A percentile compares a stretch with the other conserved stretches of the same genome.
These are phyloP conservation scores for Metarhizium rileyi DNA, from an alignment of 2,329 filamentous ascomycete genomes.

Conservation along the genomic window DNA sequence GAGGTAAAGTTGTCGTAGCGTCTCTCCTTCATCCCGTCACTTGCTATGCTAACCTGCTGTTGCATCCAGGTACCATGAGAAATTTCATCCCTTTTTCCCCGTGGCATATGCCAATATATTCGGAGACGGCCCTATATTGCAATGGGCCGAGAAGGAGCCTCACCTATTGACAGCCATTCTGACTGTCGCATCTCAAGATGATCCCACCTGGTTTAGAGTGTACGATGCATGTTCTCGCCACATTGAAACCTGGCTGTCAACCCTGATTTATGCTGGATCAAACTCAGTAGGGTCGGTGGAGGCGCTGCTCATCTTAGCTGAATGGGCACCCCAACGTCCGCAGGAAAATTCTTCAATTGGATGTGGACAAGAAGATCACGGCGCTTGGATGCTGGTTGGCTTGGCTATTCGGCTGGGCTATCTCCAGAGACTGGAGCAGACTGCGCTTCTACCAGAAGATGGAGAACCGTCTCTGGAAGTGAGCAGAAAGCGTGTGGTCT, in stretches of 20 bases:
- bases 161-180: constrained; percentile 61
- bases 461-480: constrained; percentile 49
- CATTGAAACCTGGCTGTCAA: constrained; percentile 60
- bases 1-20: constrained; percentile 14
- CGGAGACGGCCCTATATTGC: constrained; percentile 38
- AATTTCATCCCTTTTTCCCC: constrained; percentile 63
- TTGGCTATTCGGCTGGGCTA: constrained; percentile 60
- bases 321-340: constrained; percentile 62
- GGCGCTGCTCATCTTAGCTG: constrained; percentile 57
- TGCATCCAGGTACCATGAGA: constrained; percentile 45
- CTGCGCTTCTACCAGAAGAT: constrained; percentile 52
- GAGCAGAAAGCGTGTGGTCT: constrained; percentile 55
- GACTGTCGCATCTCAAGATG: constrained; percentile 61
- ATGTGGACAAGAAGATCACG: constrained; percentile 62
- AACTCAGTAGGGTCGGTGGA: constrained; percentile 63
- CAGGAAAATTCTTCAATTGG: constrained; percentile 54
- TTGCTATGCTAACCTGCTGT: neutral
- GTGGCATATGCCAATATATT: constrained; percentile 53
- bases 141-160: constrained; percentile 50
- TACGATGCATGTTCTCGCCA: constrained; percentile 58
- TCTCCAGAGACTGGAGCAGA: constrained; percentile 59
- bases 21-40: neutral
- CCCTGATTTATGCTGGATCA: constrained; percentile 55
- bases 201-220: constrained; percentile 52
- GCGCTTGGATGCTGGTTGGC: constrained; percentile 70